Percentiles rank a stretch among this genome's conserved stretches.
phyloP scores from a whole-genome alignment of 805 yeast species.

The Nakazawaea wickerhamii region DNA sequence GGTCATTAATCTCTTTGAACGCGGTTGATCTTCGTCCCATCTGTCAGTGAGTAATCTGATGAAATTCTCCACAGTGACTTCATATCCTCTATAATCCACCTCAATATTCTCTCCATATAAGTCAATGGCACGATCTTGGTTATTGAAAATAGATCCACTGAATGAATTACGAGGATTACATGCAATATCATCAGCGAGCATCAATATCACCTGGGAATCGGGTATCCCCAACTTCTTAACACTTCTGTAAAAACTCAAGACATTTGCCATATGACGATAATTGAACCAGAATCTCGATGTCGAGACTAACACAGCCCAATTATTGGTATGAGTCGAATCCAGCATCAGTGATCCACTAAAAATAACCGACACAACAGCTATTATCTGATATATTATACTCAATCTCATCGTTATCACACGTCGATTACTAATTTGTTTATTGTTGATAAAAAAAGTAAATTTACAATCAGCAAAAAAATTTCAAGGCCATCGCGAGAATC shows the following conservation, averaged over 20 bases:
- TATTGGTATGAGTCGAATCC: constrained; percentile 50
- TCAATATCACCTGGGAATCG: constrained; percentile 91
- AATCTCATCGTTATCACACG: neutral
- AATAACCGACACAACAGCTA: too few relatives aligned
- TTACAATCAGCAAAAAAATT: neutral
- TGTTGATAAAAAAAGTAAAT: neutral
- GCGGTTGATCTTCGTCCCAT: constrained; percentile 92
- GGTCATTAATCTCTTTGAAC: constrained; percentile 83
- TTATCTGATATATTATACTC: too few relatives aligned
- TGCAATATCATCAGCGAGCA: constrained; percentile 96
- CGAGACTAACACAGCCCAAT: constrained; percentile 87
- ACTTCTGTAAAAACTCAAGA: constrained; percentile 87
- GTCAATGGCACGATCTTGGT: constrained; percentile 87
- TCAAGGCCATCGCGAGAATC: neutral
- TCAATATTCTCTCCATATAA: constrained; percentile 92
- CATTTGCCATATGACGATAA: constrained; percentile 97
- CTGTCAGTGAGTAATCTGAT: constrained; percentile 90
- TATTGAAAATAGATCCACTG: constrained; percentile 94
- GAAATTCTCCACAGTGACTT: constrained; percentile 95
- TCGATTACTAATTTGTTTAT: neutral
- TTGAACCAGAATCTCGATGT: constrained; percentile 98
- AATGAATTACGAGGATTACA: constrained; percentile 95
- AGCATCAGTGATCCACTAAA: neutral
- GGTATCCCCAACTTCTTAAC: constrained; percentile 96
- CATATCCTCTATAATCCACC: constrained; percentile 96